phyloP scores from a whole-genome alignment of 805 yeast genomes.

The Kodamaea nitidulidarum region DNA sequence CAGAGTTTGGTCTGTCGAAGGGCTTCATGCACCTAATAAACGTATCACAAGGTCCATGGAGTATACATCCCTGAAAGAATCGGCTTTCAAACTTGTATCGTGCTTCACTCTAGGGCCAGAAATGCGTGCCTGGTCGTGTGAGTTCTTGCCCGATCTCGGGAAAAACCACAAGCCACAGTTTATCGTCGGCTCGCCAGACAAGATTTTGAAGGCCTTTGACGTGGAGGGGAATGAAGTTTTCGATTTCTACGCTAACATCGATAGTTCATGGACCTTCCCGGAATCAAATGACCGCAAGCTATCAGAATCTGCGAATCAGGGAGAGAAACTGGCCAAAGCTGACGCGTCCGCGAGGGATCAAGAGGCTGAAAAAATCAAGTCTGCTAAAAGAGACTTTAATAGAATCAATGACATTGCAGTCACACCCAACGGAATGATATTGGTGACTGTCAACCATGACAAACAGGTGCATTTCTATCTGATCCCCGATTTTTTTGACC shows the following conservation, averaged over 20 bases:
- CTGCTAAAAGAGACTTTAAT: slow-evolving; percentile 26
- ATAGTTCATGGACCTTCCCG: slow-evolving; percentile 11
- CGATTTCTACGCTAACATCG: slow-evolving; percentile 38
- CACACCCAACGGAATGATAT: slow-evolving; percentile 55
- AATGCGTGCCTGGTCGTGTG: slow-evolving; percentile 48
- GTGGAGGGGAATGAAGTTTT: slow-evolving; percentile 38
- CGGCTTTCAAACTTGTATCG: slow-evolving; percentile 20
- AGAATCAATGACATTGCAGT: slow-evolving; percentile 69
- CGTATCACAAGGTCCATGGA: slow-evolving; percentile 27
- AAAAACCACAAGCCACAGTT: slow-evolving; percentile 41
- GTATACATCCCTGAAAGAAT: slow-evolving; percentile 7
- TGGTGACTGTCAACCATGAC: slow-evolving; percentile 64
- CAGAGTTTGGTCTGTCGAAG: slow-evolving; percentile 60
- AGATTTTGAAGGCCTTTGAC: slow-evolving; percentile 42
- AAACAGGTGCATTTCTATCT: slow-evolving; percentile 59
- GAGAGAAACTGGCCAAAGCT: background rate
- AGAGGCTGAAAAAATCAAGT: slow-evolving; percentile 8
- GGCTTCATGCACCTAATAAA: slow-evolving; percentile 17
- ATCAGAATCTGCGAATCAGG: no score
- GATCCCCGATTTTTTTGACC: slow-evolving; percentile 34
- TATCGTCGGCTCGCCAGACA: slow-evolving; percentile 75
- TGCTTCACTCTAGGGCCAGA: slow-evolving; percentile 40
- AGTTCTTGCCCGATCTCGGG: slow-evolving; percentile 57
- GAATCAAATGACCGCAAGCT: background rate
- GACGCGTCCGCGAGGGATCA: slow-evolving; percentile 10